A percentile compares a stretch with the other conserved stretches of the same genome.
phyloP scores from a whole-genome alignment of 2,329 filamentous ascomycete species.

The Camillea tinctor region DNA sequence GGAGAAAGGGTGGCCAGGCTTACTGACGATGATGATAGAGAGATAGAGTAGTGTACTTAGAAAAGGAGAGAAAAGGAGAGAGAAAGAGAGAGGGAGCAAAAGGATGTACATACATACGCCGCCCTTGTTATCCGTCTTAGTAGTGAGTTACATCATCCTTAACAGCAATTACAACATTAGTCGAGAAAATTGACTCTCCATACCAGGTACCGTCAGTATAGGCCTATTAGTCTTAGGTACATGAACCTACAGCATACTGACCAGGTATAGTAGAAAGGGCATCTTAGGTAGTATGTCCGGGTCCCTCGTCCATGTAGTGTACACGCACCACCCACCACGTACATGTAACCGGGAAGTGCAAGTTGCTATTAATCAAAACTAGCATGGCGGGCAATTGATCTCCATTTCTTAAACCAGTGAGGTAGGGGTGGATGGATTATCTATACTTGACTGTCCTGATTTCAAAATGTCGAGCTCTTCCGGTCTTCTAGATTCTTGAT shows the following conservation, averaged over 20 bases:
- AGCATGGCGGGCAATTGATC: not conserved
- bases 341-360: not conserved
- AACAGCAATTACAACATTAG: not conserved
- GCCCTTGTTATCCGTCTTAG: not conserved
- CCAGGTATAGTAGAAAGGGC: not conserved
- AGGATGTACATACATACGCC: not conserved
- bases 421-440: not conserved
- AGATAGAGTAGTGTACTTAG: too few relatives aligned
- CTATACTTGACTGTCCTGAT: not conserved
- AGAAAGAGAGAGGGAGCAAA: too few relatives aligned
- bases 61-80: too few relatives aligned
- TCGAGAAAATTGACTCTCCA: not conserved
- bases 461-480: not conserved
- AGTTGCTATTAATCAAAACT: constrained; percentile 1
- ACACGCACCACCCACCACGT: not conserved
- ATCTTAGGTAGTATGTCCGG: not conserved
- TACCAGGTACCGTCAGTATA: not conserved
- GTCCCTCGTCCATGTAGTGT: not conserved
- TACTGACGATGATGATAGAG: not conserved
- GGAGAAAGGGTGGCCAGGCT: not conserved
- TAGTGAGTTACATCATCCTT: not conserved
- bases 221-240: not conserved
- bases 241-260: not conserved
- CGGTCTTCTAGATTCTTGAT: not conserved
- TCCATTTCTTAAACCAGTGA: not conserved